Conservation (phyloP, 2,329 filamentous ascomycete species). For the Aspergillus intermedius region DNA sequence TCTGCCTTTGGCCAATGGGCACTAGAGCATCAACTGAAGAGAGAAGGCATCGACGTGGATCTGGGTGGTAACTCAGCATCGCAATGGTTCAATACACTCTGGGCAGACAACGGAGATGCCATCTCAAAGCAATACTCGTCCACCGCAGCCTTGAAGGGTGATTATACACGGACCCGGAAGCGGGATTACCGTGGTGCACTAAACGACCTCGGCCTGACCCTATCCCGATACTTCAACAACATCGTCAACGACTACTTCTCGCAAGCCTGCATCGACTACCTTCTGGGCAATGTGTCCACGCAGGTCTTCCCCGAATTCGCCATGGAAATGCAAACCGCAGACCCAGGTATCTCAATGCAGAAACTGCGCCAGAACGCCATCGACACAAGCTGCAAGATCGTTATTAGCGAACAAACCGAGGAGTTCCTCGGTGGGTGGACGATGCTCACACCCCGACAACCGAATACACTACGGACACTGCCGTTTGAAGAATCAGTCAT, state of each 20-base stretch:
- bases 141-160: constrained; percentile 90
- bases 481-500: constrained; percentile 86
- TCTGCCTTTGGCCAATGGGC: constrained; percentile 81
- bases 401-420: constrained; percentile 74
- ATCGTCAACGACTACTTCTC: constrained; percentile 98
- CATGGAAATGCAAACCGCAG: constrained; percentile 82
- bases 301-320: constrained; percentile 92
- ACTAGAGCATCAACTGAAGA: constrained; percentile 70
- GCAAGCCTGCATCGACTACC: constrained; percentile 89
- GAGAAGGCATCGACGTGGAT: constrained; percentile 69
- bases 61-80: constrained; percentile 71
- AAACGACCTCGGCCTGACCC: constrained; percentile 81
- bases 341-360: constrained; percentile 79
- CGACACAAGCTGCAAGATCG: constrained; percentile 78
- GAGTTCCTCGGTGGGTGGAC: constrained; percentile 89
- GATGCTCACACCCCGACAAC: constrained; percentile 65
- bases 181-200: constrained; percentile 85
- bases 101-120: constrained; percentile 96
- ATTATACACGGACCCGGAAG: constrained; percentile 88
- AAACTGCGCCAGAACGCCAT: constrained; percentile 84
- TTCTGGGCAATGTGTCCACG: constrained; percentile 79
- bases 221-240: constrained; percentile 70
- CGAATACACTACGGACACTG: constrained; percentile 61
- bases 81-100: constrained; percentile 90
- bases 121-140: constrained; percentile 95